phyloP scores from a whole-genome alignment of 306 rosid species.

The Cicer chorassanicum region DNA sequence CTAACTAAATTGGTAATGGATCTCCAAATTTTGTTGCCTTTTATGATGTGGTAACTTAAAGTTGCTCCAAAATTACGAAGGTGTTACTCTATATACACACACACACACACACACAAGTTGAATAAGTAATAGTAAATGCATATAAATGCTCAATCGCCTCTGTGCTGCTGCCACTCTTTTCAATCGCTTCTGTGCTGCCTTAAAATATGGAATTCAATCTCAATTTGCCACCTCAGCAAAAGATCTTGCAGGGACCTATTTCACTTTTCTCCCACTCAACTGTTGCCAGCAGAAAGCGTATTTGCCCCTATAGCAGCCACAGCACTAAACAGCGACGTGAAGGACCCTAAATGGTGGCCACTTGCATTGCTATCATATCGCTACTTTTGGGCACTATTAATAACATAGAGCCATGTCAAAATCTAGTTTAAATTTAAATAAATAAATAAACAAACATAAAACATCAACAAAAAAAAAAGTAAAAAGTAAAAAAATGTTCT shows the following conservation, averaged over 20 bases:
- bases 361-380: not conserved
- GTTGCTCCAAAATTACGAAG: conserved; percentile 1
- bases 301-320: not conserved
- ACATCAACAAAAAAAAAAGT: not conserved
- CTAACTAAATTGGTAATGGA: not conserved
- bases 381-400: not conserved
- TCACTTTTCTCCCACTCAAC: not conserved
- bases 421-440: too few relatives aligned
- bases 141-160: too few relatives aligned
- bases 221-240: not conserved
- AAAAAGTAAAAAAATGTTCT: not conserved
- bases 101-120: not conserved
- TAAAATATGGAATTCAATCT: not conserved
- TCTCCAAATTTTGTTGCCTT: conserved; percentile 29
- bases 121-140: too few relatives aligned
- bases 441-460: not conserved
- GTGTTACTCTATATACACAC: not conserved
- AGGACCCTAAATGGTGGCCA: not conserved
- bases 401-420: not conserved
- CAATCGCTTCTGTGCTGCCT: not conserved
- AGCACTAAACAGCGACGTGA: not conserved
- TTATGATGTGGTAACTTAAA: conserved; percentile 10
- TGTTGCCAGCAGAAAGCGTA: not conserved
- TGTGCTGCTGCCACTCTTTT: not conserved
- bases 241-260: not conserved